phyloP scores from a whole-genome alignment of 2,329 filamentous ascomycete genomes.

The Thelonectria discophora region DNA sequence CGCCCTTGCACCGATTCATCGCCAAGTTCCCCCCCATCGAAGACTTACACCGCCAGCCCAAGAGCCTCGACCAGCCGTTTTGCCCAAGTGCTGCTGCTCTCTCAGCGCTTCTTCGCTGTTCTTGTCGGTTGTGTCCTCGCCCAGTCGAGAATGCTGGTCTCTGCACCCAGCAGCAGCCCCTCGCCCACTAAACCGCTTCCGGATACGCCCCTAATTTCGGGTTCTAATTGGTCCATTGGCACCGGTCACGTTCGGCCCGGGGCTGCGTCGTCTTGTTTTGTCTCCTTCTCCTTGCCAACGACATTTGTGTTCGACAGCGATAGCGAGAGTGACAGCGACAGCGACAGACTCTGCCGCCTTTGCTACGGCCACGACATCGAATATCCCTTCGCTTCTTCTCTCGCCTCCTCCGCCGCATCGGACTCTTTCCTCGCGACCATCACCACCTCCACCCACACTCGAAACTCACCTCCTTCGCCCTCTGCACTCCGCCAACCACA shows the following conservation, averaged over 20 bases:
- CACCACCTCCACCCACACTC: conserved; percentile 11
- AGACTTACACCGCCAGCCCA: background rate
- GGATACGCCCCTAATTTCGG: conserved; percentile 23
- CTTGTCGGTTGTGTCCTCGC: conserved; percentile 11
- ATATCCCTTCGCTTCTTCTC: conserved; percentile 1
- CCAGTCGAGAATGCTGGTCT: conserved; percentile 36
- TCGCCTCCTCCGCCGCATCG: conserved; percentile 5
- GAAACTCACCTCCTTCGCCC: background rate
- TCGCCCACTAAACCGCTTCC: conserved; percentile 24
- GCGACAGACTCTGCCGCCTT: conserved; percentile 33
- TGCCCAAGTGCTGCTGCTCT: conserved; percentile 3
- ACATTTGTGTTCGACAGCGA: conserved; percentile 36
- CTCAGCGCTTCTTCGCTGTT: background rate
- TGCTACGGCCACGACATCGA: conserved; percentile 16
- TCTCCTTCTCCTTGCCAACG: conserved; percentile 35
- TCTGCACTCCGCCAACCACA: conserved; percentile 30
- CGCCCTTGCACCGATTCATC: background rate
- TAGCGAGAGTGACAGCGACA: conserved; percentile 35
- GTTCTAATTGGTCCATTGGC: conserved; percentile 31
- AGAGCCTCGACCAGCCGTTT: conserved; percentile 3
- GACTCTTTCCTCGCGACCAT: background rate
- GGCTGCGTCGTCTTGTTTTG: conserved; percentile 26
- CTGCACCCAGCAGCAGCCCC: conserved; percentile 25
- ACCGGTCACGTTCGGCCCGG: conserved; percentile 30
- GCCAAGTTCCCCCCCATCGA: too few species aligned